Conservation (phyloP, 441 rosid species). For the Omphalea diandra region DNA sequence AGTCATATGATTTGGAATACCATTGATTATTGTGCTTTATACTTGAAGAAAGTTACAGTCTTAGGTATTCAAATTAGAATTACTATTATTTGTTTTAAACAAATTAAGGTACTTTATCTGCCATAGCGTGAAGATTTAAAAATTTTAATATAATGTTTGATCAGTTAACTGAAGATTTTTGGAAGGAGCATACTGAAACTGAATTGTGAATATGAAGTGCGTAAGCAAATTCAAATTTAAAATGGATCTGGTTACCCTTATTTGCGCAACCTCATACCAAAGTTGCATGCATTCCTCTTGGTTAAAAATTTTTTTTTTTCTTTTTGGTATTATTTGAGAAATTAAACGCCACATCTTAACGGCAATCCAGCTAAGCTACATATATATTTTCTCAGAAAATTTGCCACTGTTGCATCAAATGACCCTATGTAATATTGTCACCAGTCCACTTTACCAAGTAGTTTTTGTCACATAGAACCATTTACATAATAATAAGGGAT, state of each 20-base stretch:
- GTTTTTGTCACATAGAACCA: neutral
- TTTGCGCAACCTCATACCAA: neutral
- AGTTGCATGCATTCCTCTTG: neutral
- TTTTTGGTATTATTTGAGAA: neutral
- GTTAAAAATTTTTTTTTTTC: neutral
- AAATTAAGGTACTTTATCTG: neutral
- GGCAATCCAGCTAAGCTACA: neutral
- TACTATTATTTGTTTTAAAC: neutral
- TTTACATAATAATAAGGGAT: neutral
- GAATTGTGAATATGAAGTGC: neutral
- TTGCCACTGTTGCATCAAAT: no score
- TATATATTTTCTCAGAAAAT: no score
- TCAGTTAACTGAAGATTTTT: neutral
- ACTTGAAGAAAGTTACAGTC: neutral
- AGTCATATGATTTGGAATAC: neutral
- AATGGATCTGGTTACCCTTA: neutral
- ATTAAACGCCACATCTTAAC: neutral
- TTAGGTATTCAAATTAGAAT: neutral
- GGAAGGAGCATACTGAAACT: neutral
- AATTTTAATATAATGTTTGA: neutral
- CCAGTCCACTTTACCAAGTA: neutral
- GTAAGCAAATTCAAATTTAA: neutral
- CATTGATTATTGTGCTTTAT: neutral
- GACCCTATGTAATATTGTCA: no score
- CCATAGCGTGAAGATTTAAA: neutral